Base-by-base conservation (phyloP, 2,329 filamentous ascomycete species). In the Ceratocystis diversiconidia region DNA sequence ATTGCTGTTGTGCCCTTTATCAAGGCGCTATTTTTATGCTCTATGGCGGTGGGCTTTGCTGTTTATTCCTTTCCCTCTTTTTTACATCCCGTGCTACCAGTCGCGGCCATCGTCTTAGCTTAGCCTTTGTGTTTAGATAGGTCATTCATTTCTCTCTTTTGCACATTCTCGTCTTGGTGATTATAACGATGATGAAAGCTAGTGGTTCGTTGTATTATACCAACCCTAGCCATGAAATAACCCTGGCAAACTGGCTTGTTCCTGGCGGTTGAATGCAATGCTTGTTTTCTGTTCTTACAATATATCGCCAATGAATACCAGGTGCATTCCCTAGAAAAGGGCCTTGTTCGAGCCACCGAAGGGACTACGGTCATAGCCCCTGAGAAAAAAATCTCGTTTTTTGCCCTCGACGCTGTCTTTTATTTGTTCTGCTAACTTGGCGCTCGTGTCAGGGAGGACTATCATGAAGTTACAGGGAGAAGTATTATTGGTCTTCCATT, bases 1-100 rank as follows among this genome's bases (percentile, higher is more conserved):
- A 22, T 62, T 41, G 32, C 19, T 44, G 50, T 55, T 61, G 61
- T 52, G 25, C 17, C 44, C 12, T 52, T 52, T 41, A 65, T 52
- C 62, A 19, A 10, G n/a, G 28, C 17, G 30, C 30, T 41, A 30
- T 64, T 62, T 41, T 43, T 63, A 43, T 36, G 32, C 17, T 25
- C 41, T n/a, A 32, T 44, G 48, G 52, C 22, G n/a, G n/a, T 46
- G 63, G 32, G 52, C 41, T 48, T 62, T 62, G 43, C 48, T 64
- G 19, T 25, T 61, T 41, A 4, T 61, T 66, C 60, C 41, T 61
- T 32, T 41, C 5, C 8, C 12, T 50, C 48, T 66, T 55, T 61
- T 61, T 28, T 36, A 50, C 48, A 59, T 44, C 41, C 8, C 48
- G 61, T 25, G 41, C 41, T 62, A 52, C 32, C 41, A 46, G 48